Evolutionary conservation across 108 stramenopile genomes (phyloP), one percentile per base, ranked within the genome.

Genomic region (Seminavis robusta): DNA sequence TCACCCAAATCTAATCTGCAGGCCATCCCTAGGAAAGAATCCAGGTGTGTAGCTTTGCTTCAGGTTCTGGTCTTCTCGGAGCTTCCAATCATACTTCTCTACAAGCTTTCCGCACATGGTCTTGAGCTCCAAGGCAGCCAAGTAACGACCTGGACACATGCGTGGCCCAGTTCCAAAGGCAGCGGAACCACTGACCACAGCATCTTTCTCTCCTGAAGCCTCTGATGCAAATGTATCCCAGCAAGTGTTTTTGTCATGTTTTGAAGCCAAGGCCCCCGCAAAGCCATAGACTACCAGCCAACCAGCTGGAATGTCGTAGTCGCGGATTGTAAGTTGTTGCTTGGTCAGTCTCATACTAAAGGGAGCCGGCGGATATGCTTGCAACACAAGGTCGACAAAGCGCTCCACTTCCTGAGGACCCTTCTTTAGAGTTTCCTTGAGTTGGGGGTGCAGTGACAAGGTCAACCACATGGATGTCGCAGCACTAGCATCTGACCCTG

Each of bases 151-250:
- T 1, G 69, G 69, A 9, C 69, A 69, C n/a, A 19, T 63, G 11
- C 69, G 62, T 47, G 37, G 55, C 9, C 69, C 69, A 29, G 53
- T 48, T 8, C 69, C 69, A 52, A 70, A 70, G 32, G 69, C 54
- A 7, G 20, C 3, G 16, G 51, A 52, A 29, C 54, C n/a, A n/a
- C n/a, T n/a, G n/a, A n/a, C n/a, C n/a, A n/a, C n/a, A n/a, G n/a
- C n/a, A n/a, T n/a, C n/a, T n/a, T n/a, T n/a, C n/a, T n/a, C n/a
- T n/a, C n/a, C n/a, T n/a, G n/a, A n/a, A n/a, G n/a, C n/a, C n/a
- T n/a, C n/a, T n/a, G n/a, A n/a, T n/a, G n/a, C n/a, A n/a, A n/a
- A n/a, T n/a, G n/a, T n/a, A n/a, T n/a, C n/a, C n/a, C n/a, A n/a
- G n/a, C n/a, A n/a, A n/a, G n/a, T n/a, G n/a, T n/a, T n/a, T n/a